Conservation (phyloP, 768 basidiomycete species). For the Pholiota microspora region DNA sequence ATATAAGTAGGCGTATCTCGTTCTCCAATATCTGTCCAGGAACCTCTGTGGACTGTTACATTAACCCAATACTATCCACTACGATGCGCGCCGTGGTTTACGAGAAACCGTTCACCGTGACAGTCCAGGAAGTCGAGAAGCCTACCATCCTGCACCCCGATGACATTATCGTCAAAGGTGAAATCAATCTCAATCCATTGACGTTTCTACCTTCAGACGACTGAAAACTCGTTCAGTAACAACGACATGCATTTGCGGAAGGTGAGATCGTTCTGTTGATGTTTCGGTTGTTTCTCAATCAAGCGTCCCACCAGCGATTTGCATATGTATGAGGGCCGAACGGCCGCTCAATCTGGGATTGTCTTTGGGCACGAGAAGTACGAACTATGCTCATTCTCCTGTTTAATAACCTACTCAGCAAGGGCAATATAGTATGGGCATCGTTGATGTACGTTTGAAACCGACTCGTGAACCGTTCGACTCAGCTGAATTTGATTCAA, state of each 20-base stretch:
- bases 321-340: slow-evolving; percentile 59
- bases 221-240: slow-evolving; percentile 41
- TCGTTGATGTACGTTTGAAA: slow-evolving; percentile 38
- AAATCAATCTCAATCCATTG: too few relatives aligned
- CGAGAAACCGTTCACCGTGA: slow-evolving; percentile 46
- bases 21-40: neutral
- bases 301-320: slow-evolving; percentile 35
- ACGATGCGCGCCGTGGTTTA: slow-evolving; percentile 57
- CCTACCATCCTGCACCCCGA: slow-evolving; percentile 50
- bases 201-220: too few relatives aligned
- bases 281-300: neutral
- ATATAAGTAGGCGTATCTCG: neutral
- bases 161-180: slow-evolving; percentile 50
- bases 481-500: slow-evolving; percentile 13
- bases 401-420: neutral
- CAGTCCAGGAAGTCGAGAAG: slow-evolving; percentile 42
- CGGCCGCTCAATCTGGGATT: slow-evolving; percentile 45
- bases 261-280: slow-evolving; percentile 22
- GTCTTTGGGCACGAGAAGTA: slow-evolving; percentile 58
- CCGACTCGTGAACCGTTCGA: neutral
- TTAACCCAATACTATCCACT: neutral
- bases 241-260: slow-evolving; percentile 51
- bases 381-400: neutral
- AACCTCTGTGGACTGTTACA: neutral
- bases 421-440: slow-evolving; percentile 38